Conservation (phyloP, 495 filamentous ascomycete genomes). For the Aspergillus homomorphus region DNA sequence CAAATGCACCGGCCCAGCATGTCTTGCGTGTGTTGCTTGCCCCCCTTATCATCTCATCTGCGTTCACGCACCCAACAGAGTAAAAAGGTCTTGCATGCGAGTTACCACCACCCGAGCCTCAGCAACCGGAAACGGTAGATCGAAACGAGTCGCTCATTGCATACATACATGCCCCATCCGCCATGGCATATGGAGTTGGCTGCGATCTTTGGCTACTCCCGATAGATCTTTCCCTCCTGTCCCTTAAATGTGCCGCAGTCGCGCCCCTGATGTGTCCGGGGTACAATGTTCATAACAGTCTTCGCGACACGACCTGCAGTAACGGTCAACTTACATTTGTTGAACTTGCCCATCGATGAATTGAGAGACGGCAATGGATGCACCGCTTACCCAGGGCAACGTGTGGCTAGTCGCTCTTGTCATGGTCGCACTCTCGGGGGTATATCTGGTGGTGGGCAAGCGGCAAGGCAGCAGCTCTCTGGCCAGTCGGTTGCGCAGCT, state of each 20-base stretch:
- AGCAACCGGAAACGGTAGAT: background rate
- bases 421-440: constrained; percentile 22
- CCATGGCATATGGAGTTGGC: background rate
- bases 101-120: background rate
- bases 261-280: no score
- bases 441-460: constrained; percentile 18
- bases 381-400: constrained; percentile 14
- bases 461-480: constrained; percentile 16
- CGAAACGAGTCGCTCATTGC: background rate
- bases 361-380: no score
- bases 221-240: no score
- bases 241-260: no score
- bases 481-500: constrained; percentile 26
- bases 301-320: no score
- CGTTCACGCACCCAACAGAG: constrained; percentile 29
- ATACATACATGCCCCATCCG: background rate
- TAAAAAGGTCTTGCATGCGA: constrained; percentile 10
- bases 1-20: background rate
- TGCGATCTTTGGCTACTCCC: background rate
- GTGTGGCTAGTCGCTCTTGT: constrained; percentile 26
- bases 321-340: no score
- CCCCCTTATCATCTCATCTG: constrained; percentile 15
- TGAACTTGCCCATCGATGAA: background rate
- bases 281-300: no score
- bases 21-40: background rate